Evolutionary conservation across 2,329 filamentous ascomycete genomes (phyloP).

Genomic region (Grosmannia huntii): DNA sequence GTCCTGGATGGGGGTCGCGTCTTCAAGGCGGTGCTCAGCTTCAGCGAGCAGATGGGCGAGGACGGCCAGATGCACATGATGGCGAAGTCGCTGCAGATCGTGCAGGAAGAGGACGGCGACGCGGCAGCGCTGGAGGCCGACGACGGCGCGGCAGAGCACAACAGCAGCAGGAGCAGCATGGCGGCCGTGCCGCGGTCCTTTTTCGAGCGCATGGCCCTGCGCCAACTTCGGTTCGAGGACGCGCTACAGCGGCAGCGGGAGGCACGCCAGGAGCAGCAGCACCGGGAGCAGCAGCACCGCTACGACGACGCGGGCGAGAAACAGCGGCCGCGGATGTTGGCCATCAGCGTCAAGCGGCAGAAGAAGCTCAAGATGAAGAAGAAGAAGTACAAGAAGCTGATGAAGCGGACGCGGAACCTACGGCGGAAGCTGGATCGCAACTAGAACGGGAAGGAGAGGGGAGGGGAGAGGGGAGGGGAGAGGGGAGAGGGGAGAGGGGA

Average conservation of each 20-base stretch:
- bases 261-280: slow-evolving; percentile 19
- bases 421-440: slow-evolving; percentile 55
- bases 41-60: slow-evolving; percentile 51
- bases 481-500: no score
- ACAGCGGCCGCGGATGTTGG: slow-evolving; percentile 44
- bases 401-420: slow-evolving; percentile 80
- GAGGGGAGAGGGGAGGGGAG: neutral
- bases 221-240: slow-evolving; percentile 48
- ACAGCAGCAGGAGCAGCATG: neutral
- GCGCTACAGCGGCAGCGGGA: slow-evolving; percentile 19
- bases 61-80: slow-evolving; percentile 47
- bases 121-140: neutral
- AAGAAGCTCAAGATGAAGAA: slow-evolving; percentile 99
- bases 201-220: slow-evolving; percentile 55
- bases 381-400: slow-evolving; percentile 99
- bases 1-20: slow-evolving; percentile 25
- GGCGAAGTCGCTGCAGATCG: slow-evolving; percentile 45
- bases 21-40: slow-evolving; percentile 53
- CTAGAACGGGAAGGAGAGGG: neutral
- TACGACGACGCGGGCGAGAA: neutral
- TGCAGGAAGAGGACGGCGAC: slow-evolving; percentile 26
- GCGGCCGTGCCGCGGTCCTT: slow-evolving; percentile 37
- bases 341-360: slow-evolving; percentile 85
- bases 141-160: no score
- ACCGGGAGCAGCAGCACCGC: slow-evolving; percentile 20